Percentiles rank a stretch among this genome's conserved stretches.
These are phyloP conservation scores for Kodamaea kaohsiungensis DNA, from an alignment of 805 yeast species.

Conservation along the genomic window DNA sequence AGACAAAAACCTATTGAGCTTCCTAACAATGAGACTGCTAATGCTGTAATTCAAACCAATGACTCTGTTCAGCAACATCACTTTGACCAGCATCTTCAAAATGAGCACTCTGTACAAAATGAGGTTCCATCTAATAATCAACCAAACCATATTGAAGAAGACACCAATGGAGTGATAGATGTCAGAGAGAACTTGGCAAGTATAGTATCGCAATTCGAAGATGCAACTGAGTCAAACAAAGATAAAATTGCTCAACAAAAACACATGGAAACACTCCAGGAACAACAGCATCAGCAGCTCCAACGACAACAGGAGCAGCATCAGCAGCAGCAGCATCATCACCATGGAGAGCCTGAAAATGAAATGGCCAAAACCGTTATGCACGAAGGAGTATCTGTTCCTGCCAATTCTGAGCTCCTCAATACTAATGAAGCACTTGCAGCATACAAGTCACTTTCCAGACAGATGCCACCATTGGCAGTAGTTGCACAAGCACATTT, in stretches of 20 bases:
- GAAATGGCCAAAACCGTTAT: background rate
- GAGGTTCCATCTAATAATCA: background rate
- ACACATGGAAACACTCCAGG: conserved; percentile 6
- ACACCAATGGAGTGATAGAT: conserved; percentile 7
- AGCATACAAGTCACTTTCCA: conserved; percentile 43
- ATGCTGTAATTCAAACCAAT: background rate
- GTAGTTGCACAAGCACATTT: conserved; percentile 48
- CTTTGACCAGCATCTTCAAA: background rate
- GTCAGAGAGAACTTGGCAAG: conserved; percentile 29
- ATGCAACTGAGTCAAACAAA: conserved; percentile 27
- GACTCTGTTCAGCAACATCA: background rate
- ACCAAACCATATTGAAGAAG: background rate
- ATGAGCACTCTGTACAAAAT: background rate
- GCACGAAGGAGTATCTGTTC: conserved; percentile 23
- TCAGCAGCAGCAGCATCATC: conserved; percentile 1
- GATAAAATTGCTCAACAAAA: conserved; percentile 5
- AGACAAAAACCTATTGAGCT: background rate
- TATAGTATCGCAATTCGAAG: conserved; percentile 34
- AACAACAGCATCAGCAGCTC: background rate
- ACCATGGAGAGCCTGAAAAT: background rate
- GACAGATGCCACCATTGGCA: conserved; percentile 39
- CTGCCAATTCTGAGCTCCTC: conserved; percentile 43
- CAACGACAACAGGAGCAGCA: background rate
- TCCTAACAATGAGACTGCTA: background rate
- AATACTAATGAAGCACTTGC: conserved; percentile 42